phyloP scores from a whole-genome alignment of 129 eudicot genomes.

The Flaveria brownii region DNA sequence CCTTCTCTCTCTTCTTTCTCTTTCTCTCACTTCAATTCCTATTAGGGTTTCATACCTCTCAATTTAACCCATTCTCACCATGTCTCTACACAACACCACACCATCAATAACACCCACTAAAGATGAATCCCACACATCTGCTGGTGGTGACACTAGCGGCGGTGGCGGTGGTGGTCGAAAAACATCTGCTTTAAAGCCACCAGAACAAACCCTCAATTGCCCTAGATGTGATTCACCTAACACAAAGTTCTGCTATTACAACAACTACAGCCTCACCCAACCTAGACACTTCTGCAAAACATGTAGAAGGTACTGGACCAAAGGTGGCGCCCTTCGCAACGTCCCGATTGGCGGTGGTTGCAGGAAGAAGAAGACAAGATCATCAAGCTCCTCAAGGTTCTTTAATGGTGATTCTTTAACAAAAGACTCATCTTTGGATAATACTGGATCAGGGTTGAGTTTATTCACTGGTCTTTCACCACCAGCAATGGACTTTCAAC shows the following conservation, averaged over 20 bases:
- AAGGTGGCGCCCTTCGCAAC: slow-evolving; percentile 81
- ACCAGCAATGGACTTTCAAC: slow-evolving; percentile 79
- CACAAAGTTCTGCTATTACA: slow-evolving; percentile 90
- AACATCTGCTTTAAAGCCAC: slow-evolving; percentile 40
- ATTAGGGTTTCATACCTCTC: slow-evolving; percentile 36
- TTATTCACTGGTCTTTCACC: slow-evolving; percentile 52
- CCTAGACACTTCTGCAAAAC: slow-evolving; percentile 91
- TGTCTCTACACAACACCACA: slow-evolving; percentile 46
- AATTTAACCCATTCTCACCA: slow-evolving; percentile 31
- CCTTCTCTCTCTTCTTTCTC: neutral
- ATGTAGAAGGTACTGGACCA: slow-evolving; percentile 86
- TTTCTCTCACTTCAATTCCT: slow-evolving; percentile 20
- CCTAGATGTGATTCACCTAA: slow-evolving; percentile 87
- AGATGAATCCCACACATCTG: slow-evolving; percentile 37
- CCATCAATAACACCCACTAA: slow-evolving; percentile 32
- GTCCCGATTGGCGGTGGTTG: slow-evolving; percentile 93
- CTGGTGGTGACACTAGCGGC: slow-evolving; percentile 20
- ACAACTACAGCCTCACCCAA: slow-evolving; percentile 80
- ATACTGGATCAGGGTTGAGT: slow-evolving; percentile 35
- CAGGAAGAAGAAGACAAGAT: slow-evolving; percentile 58
- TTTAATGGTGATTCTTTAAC: slow-evolving; percentile 36
- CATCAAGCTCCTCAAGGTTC: slow-evolving; percentile 28
- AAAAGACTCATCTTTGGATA: slow-evolving; percentile 36
- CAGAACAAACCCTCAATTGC: slow-evolving; percentile 49
- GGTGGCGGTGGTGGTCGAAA: slow-evolving; percentile 12